phyloP scores from a whole-genome alignment of 2,329 filamentous ascomycete genomes.

The Endoconidiophora laricicola region DNA sequence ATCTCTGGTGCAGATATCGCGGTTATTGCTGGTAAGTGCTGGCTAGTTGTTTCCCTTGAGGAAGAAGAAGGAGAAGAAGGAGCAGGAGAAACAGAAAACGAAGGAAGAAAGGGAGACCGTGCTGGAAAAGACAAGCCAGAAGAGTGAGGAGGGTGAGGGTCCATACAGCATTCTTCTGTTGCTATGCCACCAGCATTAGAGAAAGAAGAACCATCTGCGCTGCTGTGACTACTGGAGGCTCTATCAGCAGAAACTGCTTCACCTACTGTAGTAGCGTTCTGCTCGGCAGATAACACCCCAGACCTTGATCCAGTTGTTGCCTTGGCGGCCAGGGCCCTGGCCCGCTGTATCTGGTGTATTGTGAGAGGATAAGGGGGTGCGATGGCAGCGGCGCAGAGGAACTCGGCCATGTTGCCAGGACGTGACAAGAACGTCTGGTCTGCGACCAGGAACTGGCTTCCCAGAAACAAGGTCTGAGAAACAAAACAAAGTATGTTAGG shows the following conservation, averaged over 20 bases:
- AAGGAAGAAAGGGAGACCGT: no score
- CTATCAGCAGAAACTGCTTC: not conserved
- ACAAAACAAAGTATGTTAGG: no score
- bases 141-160: no score
- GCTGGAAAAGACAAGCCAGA: no score
- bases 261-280: not conserved
- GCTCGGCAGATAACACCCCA: no score
- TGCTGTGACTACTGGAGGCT: not conserved
- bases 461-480: no score
- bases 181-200: not conserved
- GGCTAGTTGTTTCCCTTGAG: no score
- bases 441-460: no score
- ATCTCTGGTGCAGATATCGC: not conserved
- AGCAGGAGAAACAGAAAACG: no score
- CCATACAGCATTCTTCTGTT: not conserved
- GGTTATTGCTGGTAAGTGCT: no score
- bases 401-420: conserved; percentile 5
- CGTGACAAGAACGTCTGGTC: no score
- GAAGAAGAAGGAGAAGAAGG: no score
- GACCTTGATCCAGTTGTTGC: not conserved
- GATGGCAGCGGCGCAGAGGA: conserved; percentile 5
- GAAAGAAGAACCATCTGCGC: not conserved
- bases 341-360: not conserved
- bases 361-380: conserved; percentile 3
- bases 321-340: not conserved